Conservation (phyloP, 2,329 filamentous ascomycete genomes). For the Penicillium olsonii region DNA sequence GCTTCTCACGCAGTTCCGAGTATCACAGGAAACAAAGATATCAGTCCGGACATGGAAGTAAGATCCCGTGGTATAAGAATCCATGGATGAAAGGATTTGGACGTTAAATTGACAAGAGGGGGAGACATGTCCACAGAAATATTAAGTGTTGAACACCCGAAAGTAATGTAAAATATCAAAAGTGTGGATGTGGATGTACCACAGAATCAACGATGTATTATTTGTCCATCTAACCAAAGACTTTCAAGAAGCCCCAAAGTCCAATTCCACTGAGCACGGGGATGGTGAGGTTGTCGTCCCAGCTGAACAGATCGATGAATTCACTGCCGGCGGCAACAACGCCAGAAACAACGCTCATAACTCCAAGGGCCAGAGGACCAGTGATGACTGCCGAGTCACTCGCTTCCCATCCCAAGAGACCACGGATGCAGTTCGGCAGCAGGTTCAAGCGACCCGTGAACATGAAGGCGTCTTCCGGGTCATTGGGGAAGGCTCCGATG, state of each 20-base stretch:
- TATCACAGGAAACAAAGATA: conserved; percentile 4
- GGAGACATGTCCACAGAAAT: conserved; percentile 6
- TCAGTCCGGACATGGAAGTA: neutral
- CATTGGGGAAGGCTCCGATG: conserved; percentile 66
- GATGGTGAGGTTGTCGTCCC: conserved; percentile 98
- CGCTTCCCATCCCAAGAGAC: conserved; percentile 61
- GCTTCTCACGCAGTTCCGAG: too few relatives aligned
- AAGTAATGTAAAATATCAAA: conserved; percentile 1
- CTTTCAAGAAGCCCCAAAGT: conserved; percentile 86
- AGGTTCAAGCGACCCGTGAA: conserved; percentile 71
- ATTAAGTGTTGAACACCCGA: conserved; percentile 13
- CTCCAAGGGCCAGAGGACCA: conserved; percentile 71
- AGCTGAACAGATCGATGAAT: conserved; percentile 85
- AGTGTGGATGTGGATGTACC: conserved; percentile 5
- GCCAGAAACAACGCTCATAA: conserved; percentile 86
- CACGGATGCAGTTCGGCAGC: conserved; percentile 63
- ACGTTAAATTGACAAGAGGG: too few relatives aligned
- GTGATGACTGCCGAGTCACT: conserved; percentile 58
- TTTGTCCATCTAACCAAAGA: conserved; percentile 61
- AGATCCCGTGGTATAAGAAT: too few relatives aligned
- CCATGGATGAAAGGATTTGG: too few relatives aligned
- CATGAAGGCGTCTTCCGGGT: conserved; percentile 72
- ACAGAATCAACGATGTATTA: neutral
- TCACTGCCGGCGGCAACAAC: conserved; percentile 86
- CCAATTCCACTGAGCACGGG: conserved; percentile 85